A percentile compares a stretch with the other conserved stretches of the same genome.
These are phyloP conservation scores for Boletales sp. DNA, from an alignment of 768 basidiomycete genomes.

Conservation along the genomic window DNA sequence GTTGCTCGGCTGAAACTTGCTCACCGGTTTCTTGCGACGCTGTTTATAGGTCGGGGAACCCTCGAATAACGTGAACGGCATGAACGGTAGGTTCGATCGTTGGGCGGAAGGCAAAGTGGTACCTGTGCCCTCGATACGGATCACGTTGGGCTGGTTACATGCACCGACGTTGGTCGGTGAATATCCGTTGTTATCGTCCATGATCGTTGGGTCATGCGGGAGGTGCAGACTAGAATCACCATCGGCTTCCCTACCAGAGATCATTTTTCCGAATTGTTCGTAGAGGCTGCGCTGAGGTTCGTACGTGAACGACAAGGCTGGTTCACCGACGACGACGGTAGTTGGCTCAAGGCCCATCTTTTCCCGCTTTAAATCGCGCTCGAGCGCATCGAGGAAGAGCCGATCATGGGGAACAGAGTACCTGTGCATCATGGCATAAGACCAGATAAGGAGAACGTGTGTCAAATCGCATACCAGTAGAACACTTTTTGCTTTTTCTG, in stretches of 20 bases:
- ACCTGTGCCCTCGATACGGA: slow-evolving; percentile 26
- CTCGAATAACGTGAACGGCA: slow-evolving; percentile 73
- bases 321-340: slow-evolving; percentile 72
- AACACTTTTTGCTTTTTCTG: slow-evolving; percentile 99
- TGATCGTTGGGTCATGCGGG: slow-evolving; percentile 20
- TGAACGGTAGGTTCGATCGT: slow-evolving; percentile 39
- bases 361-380: slow-evolving; percentile 93
- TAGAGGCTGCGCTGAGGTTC: slow-evolving; percentile 82
- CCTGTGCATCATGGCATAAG: slow-evolving; percentile 41
- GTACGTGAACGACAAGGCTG: slow-evolving; percentile 84
- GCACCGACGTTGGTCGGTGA: slow-evolving; percentile 9
- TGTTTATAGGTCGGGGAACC: slow-evolving; percentile 89
- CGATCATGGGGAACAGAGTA: slow-evolving; percentile 97
- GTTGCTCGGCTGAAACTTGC: slow-evolving; percentile 28
- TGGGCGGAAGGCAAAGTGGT: slow-evolving; percentile 15
- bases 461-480: slow-evolving; percentile 66
- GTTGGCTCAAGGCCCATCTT: slow-evolving; percentile 88
- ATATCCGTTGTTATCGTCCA: slow-evolving; percentile 14
- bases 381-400: slow-evolving; percentile 93
- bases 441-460: not conserved
- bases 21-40: slow-evolving; percentile 69
- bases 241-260: slow-evolving; percentile 34
- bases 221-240: slow-evolving; percentile 31
- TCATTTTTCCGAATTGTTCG: slow-evolving; percentile 73
- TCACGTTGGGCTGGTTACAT: slow-evolving; percentile 10